phyloP scores from a whole-genome alignment of 768 basidiomycete genomes.

The Mycena latifolia region DNA sequence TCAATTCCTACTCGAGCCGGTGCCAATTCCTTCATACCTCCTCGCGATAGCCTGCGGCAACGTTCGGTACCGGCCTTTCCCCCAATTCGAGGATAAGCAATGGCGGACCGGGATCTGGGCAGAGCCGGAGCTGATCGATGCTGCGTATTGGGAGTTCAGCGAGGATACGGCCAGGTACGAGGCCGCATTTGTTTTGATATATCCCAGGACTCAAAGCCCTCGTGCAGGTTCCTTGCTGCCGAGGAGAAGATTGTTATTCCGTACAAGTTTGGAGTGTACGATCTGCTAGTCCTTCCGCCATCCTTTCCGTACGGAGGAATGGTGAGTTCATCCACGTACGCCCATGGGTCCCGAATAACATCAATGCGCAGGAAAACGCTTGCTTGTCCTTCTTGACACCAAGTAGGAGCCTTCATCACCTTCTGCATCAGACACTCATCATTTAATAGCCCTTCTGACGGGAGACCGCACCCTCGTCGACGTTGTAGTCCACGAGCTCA shows the following conservation, averaged over 20 bases:
- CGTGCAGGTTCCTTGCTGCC: constrained; percentile 74
- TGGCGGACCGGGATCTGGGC: constrained; percentile 94
- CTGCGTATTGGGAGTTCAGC: constrained; percentile 88
- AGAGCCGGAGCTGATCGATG: constrained; percentile 85
- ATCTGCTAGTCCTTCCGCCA: constrained; percentile 90
- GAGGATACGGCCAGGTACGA: constrained; percentile 86
- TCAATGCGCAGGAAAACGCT: constrained; percentile 78
- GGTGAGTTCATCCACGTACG: constrained; percentile 56
- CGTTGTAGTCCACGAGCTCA: constrained; percentile 89
- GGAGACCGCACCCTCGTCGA: constrained; percentile 91
- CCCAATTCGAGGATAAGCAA: constrained; percentile 66
- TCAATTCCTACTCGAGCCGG: constrained; percentile 60
- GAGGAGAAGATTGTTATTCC: constrained; percentile 82
- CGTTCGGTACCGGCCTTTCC: constrained; percentile 78
- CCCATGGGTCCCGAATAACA: neutral
- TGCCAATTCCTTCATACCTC: constrained; percentile 91
- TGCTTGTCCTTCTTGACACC: constrained; percentile 92
- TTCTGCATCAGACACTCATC: neutral
- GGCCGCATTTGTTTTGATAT: neutral
- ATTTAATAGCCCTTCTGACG: constrained; percentile 74
- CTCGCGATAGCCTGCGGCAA: constrained; percentile 93
- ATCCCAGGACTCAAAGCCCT: neutral
- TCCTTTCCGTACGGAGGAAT: constrained; percentile 95
- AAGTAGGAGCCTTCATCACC: constrained; percentile 58
- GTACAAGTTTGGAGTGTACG: constrained; percentile 91